Evolutionary conservation across 805 yeast species (phyloP).

Genomic region (Myxozyma kluyveri): DNA sequence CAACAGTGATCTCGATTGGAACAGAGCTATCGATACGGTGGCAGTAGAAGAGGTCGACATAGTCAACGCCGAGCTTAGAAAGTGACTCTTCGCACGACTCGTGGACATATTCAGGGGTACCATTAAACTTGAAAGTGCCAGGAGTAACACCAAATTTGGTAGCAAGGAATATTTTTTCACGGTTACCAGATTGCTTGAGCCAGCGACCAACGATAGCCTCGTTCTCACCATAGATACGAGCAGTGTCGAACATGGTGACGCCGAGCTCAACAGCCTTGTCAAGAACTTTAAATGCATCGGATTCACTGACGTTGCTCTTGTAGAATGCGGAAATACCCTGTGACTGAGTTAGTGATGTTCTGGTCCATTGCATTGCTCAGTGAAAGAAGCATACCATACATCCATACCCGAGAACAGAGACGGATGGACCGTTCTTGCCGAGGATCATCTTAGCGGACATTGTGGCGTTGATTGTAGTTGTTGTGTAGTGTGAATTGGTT

Average conservation of each 20-base stretch:
- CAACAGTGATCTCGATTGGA: constrained; percentile 59
- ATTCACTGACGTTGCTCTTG: constrained; percentile 37
- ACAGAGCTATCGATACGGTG: constrained; percentile 64
- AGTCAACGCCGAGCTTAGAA: constrained; percentile 16
- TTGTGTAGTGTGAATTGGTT: background rate
- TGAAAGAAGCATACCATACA: constrained; percentile 19
- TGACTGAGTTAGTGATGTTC: too few relatives aligned
- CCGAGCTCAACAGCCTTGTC: constrained; percentile 49
- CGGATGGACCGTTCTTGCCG: constrained; percentile 20
- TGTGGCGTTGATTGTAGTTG: too few relatives aligned
- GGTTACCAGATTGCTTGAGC: constrained; percentile 47
- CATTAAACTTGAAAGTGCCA: constrained; percentile 35
- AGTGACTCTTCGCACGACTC: constrained; percentile 18
- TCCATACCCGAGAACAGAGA: constrained; percentile 25
- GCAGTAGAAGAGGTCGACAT: constrained; percentile 60
- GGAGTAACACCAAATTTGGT: constrained; percentile 57
- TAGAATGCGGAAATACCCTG: constrained; percentile 27
- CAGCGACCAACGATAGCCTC: constrained; percentile 54
- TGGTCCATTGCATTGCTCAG: too few relatives aligned
- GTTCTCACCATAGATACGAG: constrained; percentile 66
- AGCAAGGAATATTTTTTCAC: constrained; percentile 52
- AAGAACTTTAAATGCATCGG: constrained; percentile 51
- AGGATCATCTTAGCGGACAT: constrained; percentile 10
- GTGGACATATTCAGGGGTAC: constrained; percentile 25
- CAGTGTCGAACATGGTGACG: constrained; percentile 57